These are phyloP conservation scores for Cladosporium sp. DNA, from an alignment of 2,329 filamentous ascomycete genomes.

Conservation along the genomic window DNA sequence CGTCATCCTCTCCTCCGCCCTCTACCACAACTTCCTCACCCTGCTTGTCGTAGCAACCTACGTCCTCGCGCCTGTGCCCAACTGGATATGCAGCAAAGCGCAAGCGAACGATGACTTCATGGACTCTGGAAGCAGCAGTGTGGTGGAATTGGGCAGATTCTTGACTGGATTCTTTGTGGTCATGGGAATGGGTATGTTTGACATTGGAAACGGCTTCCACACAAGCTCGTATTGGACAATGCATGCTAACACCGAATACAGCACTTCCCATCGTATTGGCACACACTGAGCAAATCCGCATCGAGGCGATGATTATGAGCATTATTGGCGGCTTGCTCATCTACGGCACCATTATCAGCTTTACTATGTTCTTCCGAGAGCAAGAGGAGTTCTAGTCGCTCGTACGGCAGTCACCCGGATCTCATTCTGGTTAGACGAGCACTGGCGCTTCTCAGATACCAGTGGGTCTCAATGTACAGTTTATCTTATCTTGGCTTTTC, in stretches of 20 bases:
- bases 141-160: conserved; percentile 93
- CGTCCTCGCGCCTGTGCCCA: conserved; percentile 86
- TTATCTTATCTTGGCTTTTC: neutral
- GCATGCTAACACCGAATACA: conserved; percentile 34
- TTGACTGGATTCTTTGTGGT: conserved; percentile 92
- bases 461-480: neutral
- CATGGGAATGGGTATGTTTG: conserved; percentile 85
- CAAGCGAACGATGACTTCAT: conserved; percentile 95
- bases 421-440: neutral
- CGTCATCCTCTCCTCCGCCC: conserved; percentile 93
- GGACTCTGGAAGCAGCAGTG: conserved; percentile 72
- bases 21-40: conserved; percentile 92
- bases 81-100: conserved; percentile 89
- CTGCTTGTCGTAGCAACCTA: conserved; percentile 95
- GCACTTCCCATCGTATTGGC: conserved; percentile 85
- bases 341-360: conserved; percentile 97
- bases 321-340: conserved; percentile 89
- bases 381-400: conserved; percentile 80
- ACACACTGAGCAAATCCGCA: conserved; percentile 75
- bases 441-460: neutral
- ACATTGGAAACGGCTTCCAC: neutral
- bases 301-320: conserved; percentile 91
- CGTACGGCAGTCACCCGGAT: too few species aligned
- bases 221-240: neutral
- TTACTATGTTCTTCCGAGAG: conserved; percentile 97